Percentiles rank a stretch among this genome's conserved stretches.
phyloP scores from a whole-genome alignment of 352 stramenopile genomes.

The Phytophthora ramorum region DNA sequence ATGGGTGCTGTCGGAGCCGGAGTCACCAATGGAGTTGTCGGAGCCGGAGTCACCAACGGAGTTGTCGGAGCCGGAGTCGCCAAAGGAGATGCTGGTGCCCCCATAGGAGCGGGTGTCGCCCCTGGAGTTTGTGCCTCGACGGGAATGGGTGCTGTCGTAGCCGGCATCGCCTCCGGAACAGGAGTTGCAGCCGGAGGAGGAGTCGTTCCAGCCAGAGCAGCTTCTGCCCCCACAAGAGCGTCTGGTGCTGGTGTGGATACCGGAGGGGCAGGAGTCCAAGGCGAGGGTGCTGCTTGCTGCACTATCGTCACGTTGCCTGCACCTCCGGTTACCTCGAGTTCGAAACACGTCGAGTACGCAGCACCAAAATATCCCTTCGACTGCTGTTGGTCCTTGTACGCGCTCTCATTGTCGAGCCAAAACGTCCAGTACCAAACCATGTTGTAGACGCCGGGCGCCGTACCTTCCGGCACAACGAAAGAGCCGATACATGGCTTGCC shows the following conservation, averaged over 20 bases:
- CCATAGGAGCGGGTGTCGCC: background rate
- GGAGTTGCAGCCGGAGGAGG: background rate
- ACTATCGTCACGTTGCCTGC: background rate
- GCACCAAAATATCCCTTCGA: conserved; percentile 73
- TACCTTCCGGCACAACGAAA: conserved; percentile 57
- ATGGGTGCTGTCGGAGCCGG: background rate
- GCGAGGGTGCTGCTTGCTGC: conserved; percentile 5
- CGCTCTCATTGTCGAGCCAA: conserved; percentile 55
- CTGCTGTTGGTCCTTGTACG: conserved; percentile 57
- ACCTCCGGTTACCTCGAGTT: conserved; percentile 48
- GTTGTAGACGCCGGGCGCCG: conserved; percentile 54
- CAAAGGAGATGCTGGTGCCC: conserved; percentile 3
- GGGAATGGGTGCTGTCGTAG: background rate
- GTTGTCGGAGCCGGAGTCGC: conserved; percentile 2
- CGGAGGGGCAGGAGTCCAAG: background rate
- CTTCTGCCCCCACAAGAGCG: background rate
- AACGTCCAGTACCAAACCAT: conserved; percentile 83
- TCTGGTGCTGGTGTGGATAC: background rate
- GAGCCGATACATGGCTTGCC: conserved; percentile 66
- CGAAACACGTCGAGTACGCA: conserved; percentile 71
- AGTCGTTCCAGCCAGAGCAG: background rate
- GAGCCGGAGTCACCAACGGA: background rate
- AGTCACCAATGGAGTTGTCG: conserved; percentile 1
- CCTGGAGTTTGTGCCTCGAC: background rate
- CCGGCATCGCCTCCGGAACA: background rate